A percentile compares a stretch with the other conserved stretches of the same genome.
phyloP scores from a whole-genome alignment of 192 early-diverging fungal genomes.

The Chytriomyces confervae region DNA sequence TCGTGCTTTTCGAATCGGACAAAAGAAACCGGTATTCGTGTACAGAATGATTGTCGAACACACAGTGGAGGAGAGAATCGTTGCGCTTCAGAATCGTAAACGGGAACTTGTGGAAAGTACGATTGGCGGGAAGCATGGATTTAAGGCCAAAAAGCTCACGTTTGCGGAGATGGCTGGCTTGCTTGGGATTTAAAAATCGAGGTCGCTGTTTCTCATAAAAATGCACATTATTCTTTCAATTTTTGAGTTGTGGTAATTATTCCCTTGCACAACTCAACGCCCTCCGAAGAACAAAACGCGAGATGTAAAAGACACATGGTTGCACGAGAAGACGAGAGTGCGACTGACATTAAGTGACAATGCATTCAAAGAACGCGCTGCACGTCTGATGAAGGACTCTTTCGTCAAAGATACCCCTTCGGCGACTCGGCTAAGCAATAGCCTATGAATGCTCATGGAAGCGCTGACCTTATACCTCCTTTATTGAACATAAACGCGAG shows the following conservation, averaged over 20 bases:
- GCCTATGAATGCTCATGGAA: too few relatives aligned
- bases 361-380: too few relatives aligned
- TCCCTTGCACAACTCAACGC: not conserved
- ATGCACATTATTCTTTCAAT: not conserved
- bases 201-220: conserved; percentile 11
- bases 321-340: conserved; percentile 21
- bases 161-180: conserved; percentile 16
- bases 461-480: too few relatives aligned
- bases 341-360: not conserved
- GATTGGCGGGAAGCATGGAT: conserved; percentile 30
- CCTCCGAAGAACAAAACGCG: not conserved
- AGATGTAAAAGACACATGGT: conserved; percentile 22
- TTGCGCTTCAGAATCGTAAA: conserved; percentile 68
- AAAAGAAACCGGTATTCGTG: conserved; percentile 53
- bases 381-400: too few relatives aligned
- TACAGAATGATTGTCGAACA: conserved; percentile 64
- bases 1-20: conserved; percentile 62
- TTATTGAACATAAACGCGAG: too few relatives aligned
- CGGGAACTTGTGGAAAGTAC: conserved; percentile 31
- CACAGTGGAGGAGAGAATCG: conserved; percentile 71
- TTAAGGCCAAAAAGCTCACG: conserved; percentile 9
- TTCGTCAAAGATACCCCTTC: too few relatives aligned
- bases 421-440: too few relatives aligned
- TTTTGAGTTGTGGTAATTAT: conserved; percentile 23
- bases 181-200: conserved; percentile 5